A percentile compares a stretch with the other conserved stretches of the same genome.
Conservation (phyloP, 768 basidiomycete genomes). For the Suillus americanus region DNA sequence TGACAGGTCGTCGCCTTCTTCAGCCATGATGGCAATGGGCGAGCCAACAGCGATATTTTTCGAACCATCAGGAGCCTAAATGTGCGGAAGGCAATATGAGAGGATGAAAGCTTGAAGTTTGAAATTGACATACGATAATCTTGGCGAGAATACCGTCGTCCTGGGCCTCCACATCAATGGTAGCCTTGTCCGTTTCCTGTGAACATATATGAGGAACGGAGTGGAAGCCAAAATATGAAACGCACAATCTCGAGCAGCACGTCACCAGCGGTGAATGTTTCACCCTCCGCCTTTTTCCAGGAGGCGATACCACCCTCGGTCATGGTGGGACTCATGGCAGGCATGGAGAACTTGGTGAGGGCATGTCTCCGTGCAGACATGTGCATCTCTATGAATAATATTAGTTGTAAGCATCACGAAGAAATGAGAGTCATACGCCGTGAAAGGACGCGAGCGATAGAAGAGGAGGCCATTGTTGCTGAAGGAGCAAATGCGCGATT, state of each 20-base stretch:
- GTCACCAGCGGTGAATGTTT: constrained; percentile 84
- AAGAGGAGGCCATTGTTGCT: constrained; percentile 51
- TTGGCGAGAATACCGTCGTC: constrained; percentile 96
- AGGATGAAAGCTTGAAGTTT: background rate
- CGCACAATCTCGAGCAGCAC: constrained; percentile 94
- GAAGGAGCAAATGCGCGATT: constrained; percentile 20
- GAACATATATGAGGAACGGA: constrained; percentile 12
- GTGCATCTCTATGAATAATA: constrained; percentile 63
- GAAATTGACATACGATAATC: constrained; percentile 73
- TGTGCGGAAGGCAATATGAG: constrained; percentile 6
- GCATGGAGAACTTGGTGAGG: constrained; percentile 89
- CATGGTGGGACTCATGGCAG: constrained; percentile 99
- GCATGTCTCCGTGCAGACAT: constrained; percentile 76
- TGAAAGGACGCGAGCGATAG: constrained; percentile 62
- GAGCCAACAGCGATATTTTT: constrained; percentile 88
- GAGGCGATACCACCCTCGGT: constrained; percentile 96
- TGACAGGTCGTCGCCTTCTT: constrained; percentile 94
- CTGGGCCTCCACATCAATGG: constrained; percentile 98
- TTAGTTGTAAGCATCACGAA: constrained; percentile 2
- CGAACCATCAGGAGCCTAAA: constrained; percentile 75
- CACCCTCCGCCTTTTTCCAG: constrained; percentile 98
- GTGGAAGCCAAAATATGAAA: constrained; percentile 13
- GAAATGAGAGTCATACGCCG: constrained; percentile 50
- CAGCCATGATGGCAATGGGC: constrained; percentile 87
- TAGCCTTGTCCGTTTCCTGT: constrained; percentile 99